phyloP scores from a whole-genome alignment of 2,329 filamentous ascomycete genomes.

The Fusarium temperatum region DNA sequence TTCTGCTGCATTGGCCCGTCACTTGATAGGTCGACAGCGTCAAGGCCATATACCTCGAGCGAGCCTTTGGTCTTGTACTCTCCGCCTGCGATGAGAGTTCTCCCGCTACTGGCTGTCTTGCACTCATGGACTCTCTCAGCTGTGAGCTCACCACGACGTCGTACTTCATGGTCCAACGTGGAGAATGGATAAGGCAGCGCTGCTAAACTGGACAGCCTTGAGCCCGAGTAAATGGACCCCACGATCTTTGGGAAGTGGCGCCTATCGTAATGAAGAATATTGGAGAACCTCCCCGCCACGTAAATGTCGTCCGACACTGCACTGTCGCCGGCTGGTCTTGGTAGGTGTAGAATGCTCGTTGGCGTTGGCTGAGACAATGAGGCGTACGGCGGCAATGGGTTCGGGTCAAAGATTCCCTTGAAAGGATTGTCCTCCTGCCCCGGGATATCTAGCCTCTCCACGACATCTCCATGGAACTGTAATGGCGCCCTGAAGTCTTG shows the following conservation, averaged over 20 bases:
- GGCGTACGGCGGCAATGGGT: constrained; percentile 68
- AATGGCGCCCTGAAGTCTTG: constrained; percentile 73
- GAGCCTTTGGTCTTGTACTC: constrained; percentile 93
- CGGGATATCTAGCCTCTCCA: constrained; percentile 49
- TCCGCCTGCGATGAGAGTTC: constrained; percentile 82
- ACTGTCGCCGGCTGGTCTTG: constrained; percentile 59
- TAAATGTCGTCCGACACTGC: constrained; percentile 82
- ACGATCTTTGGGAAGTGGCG: constrained; percentile 82
- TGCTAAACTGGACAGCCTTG: constrained; percentile 76
- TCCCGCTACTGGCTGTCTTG: constrained; percentile 62
- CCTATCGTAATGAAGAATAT: constrained; percentile 87
- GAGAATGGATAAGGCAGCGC: constrained; percentile 75
- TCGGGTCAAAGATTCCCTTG: constrained; percentile 59
- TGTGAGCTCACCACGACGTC: constrained; percentile 64
- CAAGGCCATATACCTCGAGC: constrained; percentile 82
- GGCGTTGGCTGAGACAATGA: constrained; percentile 83
- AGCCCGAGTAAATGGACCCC: constrained; percentile 85
- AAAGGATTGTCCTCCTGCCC: constrained; percentile 44
- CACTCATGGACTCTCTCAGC: constrained; percentile 61
- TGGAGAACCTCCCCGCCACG: constrained; percentile 88
- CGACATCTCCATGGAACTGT: constrained; percentile 44
- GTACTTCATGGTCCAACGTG: constrained; percentile 66
- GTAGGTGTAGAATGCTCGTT: constrained; percentile 82
- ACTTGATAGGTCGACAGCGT: constrained; percentile 40
- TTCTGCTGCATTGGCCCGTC: constrained; percentile 48